These are phyloP conservation scores for Tieghemostelium lacteum DNA, from an alignment of 78 protist genomes.

Conservation along the genomic window DNA sequence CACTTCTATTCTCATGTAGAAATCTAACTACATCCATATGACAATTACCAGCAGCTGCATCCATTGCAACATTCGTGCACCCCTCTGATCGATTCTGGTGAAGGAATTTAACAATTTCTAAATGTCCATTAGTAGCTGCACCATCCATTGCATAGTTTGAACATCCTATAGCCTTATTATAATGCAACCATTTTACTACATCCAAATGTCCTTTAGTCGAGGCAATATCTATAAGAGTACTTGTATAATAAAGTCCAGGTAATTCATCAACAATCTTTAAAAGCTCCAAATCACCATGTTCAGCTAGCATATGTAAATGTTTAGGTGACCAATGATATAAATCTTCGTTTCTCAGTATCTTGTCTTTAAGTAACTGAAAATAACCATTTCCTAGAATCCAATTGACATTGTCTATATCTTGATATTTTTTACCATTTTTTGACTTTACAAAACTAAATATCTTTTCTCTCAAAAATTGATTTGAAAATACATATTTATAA, in stretches of 20 bases:
- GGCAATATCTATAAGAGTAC: not conserved
- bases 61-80: constrained; percentile 9
- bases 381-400: not conserved
- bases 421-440: not conserved
- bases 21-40: not conserved
- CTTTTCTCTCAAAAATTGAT: not conserved
- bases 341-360: too few species aligned
- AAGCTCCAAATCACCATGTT: not conserved
- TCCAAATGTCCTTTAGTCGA: not conserved
- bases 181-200: too few species aligned
- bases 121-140: constrained; percentile 15
- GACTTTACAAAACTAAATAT: not conserved
- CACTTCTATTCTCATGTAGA: not conserved
- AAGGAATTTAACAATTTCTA: constrained; percentile 6
- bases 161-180: constrained; percentile 8
- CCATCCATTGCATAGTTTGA: constrained; percentile 3
- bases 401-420: not conserved
- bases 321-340: not conserved
- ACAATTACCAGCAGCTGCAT: constrained; percentile 1
- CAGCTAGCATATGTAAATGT: not conserved
- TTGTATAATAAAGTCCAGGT: not conserved
- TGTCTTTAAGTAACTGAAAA: not conserved
- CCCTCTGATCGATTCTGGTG: constrained; percentile 29
- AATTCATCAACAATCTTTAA: not conserved
- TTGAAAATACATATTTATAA: too few species aligned